Percentiles rank a stretch among this genome's conserved stretches.
Conservation (phyloP, 2,329 filamentous ascomycete species). For the Ophiostoma pallidulum region DNA sequence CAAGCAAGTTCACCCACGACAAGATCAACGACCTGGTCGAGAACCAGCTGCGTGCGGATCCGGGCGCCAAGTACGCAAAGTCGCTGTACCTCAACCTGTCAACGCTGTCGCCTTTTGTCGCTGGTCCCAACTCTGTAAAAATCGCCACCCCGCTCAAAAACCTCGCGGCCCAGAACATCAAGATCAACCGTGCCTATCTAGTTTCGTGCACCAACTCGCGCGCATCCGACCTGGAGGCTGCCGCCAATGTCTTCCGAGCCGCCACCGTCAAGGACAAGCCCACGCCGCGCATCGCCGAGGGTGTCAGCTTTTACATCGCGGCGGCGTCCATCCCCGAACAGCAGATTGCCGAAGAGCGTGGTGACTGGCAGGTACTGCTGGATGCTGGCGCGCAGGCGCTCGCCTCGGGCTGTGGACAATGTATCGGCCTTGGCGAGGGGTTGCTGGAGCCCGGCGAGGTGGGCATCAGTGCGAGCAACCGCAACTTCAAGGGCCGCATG, state of each 20-base stretch:
- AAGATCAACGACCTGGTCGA: conserved; percentile 62
- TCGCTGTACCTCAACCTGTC: conserved; percentile 74
- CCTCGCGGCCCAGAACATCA: conserved; percentile 64
- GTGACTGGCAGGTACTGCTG: conserved; percentile 76
- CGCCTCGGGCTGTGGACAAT: conserved; percentile 69
- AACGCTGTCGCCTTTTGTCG: conserved; percentile 72
- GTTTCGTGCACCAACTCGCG: conserved; percentile 86
- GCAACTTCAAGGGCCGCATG: conserved; percentile 91
- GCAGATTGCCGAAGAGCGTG: conserved; percentile 62
- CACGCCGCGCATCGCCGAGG: conserved; percentile 63
- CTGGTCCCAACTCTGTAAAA: conserved; percentile 88
- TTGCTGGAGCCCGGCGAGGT: conserved; percentile 78
- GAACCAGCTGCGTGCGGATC: conserved; percentile 60
- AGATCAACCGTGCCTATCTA: conserved; percentile 74
- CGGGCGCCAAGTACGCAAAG: conserved; percentile 74
- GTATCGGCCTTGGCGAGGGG: conserved; percentile 67
- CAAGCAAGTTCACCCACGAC: conserved; percentile 57
- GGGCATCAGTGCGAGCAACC: conserved; percentile 73
- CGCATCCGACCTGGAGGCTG: conserved; percentile 69
- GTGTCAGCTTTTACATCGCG: conserved; percentile 81
- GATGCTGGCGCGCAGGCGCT: conserved; percentile 68
- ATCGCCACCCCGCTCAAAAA: conserved; percentile 67
- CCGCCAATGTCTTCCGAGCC: conserved; percentile 76
- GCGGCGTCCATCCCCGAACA: conserved; percentile 78
- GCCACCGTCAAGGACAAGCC: conserved; percentile 55